These are phyloP conservation scores for Aphanocladium album DNA, from an alignment of 2,329 filamentous ascomycete species.

Conservation along the genomic window DNA sequence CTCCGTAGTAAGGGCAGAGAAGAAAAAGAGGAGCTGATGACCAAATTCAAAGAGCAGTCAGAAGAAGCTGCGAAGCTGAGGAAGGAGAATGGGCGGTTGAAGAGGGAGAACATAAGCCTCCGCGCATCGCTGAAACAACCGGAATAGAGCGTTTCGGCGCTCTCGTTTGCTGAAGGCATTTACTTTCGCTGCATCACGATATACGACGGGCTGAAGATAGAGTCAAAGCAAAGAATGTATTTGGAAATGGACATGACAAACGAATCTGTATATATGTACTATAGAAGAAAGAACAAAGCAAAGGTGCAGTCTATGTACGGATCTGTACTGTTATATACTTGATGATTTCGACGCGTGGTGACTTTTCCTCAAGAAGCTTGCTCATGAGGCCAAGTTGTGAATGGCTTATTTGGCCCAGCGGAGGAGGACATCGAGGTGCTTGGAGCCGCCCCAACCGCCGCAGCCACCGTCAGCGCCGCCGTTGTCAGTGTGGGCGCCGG, in stretches of 20 bases:
- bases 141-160: slow-evolving; percentile 19
- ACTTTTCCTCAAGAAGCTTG: too few relatives aligned
- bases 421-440: not conserved
- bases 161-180: slow-evolving; percentile 14
- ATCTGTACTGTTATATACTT: not conserved
- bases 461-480: not conserved
- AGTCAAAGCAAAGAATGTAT: not conserved
- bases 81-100: slow-evolving; percentile 80
- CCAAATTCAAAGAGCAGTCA: slow-evolving; percentile 63
- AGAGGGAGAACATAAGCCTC: slow-evolving; percentile 73
- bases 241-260: not conserved
- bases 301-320: not conserved
- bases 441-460: not conserved
- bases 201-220: slow-evolving; percentile 3
- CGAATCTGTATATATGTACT: slow-evolving; percentile 8
- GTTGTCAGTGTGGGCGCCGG: not conserved
- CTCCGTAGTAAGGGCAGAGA: slow-evolving; percentile 68
- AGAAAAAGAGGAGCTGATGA: slow-evolving; percentile 72
- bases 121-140: slow-evolving; percentile 48
- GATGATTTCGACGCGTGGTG: too few relatives aligned
- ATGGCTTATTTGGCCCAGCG: not conserved
- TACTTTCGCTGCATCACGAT: slow-evolving; percentile 12
- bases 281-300: not conserved
- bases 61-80: slow-evolving; percentile 74
- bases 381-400: too few relatives aligned